These are phyloP conservation scores for Umbelopsis vinacea DNA, from an alignment of 192 early-diverging fungal species.

Conservation along the genomic window DNA sequence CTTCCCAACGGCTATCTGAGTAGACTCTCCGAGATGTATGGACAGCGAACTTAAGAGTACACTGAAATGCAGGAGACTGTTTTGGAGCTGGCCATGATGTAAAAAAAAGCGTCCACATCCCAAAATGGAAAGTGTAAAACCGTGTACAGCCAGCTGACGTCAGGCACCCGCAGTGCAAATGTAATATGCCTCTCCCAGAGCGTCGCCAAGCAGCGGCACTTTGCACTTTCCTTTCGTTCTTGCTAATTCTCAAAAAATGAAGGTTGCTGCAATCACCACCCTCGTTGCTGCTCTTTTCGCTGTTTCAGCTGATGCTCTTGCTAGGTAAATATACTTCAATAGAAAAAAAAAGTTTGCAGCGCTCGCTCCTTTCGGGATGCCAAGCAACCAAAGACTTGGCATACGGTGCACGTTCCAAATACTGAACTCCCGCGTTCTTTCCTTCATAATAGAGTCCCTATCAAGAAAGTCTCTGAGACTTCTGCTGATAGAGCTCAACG, in stretches of 20 bases:
- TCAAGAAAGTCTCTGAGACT: slow-evolving; percentile 73
- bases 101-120: not conserved
- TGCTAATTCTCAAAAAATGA: not conserved
- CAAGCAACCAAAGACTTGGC: not conserved
- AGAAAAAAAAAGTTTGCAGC: not conserved
- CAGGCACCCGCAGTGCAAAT: not conserved
- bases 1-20: not conserved
- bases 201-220: not conserved
- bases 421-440: not conserved
- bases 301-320: slow-evolving; percentile 13
- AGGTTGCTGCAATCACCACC: slow-evolving; percentile 21
- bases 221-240: not conserved
- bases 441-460: slow-evolving; percentile 44
- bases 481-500: slow-evolving; percentile 63
- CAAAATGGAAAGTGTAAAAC: not conserved
- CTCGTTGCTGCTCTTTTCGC: slow-evolving; percentile 17
- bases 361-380: not conserved
- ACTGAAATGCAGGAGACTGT: not conserved
- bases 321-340: not conserved
- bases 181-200: not conserved
- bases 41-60: too few species aligned
- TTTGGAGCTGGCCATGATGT: not conserved
- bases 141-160: slow-evolving; percentile 4
- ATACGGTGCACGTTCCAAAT: not conserved
- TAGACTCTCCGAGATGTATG: not conserved